Evolutionary conservation across 441 rosid species (phyloP).

Genomic region (Gossypium trilobum): DNA sequence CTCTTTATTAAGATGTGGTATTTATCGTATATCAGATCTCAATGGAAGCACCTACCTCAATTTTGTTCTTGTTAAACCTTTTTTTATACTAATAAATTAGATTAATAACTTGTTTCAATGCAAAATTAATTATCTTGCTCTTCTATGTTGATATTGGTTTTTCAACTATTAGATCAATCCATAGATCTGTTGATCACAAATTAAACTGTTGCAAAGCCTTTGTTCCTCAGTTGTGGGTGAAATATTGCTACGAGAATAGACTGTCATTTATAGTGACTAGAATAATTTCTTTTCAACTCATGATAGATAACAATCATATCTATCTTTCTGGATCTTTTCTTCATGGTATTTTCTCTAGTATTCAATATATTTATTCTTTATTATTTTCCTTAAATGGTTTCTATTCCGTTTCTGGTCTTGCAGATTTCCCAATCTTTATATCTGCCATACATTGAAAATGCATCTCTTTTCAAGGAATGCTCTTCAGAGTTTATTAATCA

Average conservation of each 20-base stretch:
- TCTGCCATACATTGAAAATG: constrained; percentile 49
- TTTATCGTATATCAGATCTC: background rate
- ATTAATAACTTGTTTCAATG: background rate
- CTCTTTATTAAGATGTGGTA: background rate
- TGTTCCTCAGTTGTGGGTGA: background rate
- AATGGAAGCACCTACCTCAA: background rate
- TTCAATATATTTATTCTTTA: background rate
- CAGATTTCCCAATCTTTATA: constrained; percentile 72
- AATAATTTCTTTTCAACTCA: background rate
- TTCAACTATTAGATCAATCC: background rate
- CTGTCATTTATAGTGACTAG: background rate
- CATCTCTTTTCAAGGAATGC: constrained; percentile 63
- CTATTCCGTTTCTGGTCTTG: constrained; percentile 12
- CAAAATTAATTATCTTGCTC: background rate
- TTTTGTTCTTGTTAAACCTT: background rate
- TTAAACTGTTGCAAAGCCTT: background rate
- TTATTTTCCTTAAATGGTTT: constrained; percentile 7
- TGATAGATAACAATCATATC: background rate
- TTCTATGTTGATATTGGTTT: background rate
- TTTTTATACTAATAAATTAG: background rate
- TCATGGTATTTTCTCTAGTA: background rate
- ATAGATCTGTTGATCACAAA: background rate
- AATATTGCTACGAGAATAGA: background rate
- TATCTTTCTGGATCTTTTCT: background rate
- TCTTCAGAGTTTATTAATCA: constrained; percentile 78